Percentiles rank a stretch among this genome's conserved stretches.
These are phyloP conservation scores for Huntiella omanensis DNA, from an alignment of 2,329 filamentous ascomycete species.

Conservation along the genomic window DNA sequence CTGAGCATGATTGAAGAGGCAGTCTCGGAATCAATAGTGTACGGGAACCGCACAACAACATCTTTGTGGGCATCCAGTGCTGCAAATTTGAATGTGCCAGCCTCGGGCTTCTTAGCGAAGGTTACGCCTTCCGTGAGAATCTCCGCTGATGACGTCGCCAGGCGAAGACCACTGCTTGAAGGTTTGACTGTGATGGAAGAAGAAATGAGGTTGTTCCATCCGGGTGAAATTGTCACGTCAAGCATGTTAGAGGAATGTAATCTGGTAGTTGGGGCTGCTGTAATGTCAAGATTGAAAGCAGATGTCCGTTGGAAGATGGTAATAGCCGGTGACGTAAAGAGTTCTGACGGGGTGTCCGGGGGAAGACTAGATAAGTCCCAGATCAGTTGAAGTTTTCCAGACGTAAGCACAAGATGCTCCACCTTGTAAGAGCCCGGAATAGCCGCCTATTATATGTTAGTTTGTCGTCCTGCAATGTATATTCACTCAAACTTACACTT, in stretches of 20 bases:
- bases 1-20: constrained; percentile 46
- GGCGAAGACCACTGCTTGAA: constrained; percentile 44
- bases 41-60: constrained; percentile 52
- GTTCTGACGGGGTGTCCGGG: constrained; percentile 26
- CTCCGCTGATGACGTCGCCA: constrained; percentile 41
- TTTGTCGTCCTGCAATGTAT: not conserved
- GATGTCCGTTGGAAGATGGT: constrained; percentile 54
- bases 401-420: constrained; percentile 48
- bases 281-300: constrained; percentile 42
- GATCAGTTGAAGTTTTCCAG: constrained; percentile 44
- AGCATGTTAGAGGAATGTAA: constrained; percentile 63
- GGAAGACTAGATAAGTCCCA: constrained; percentile 41
- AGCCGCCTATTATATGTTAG: constrained; percentile 28
- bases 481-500: constrained; percentile 16
- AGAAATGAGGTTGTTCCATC: constrained; percentile 48
- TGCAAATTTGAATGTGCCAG: constrained; percentile 33
- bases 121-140: constrained; percentile 23
- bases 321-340: constrained; percentile 42
- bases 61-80: constrained; percentile 25
- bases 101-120: constrained; percentile 31
- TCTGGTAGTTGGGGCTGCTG: constrained; percentile 49
- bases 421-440: constrained; percentile 58
- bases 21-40: constrained; percentile 57
- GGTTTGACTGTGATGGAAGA: constrained; percentile 44
- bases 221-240: constrained; percentile 53